These are phyloP conservation scores for Ochetophila trinervis DNA, from an alignment of 306 rosid genomes.

Conservation along the genomic window DNA sequence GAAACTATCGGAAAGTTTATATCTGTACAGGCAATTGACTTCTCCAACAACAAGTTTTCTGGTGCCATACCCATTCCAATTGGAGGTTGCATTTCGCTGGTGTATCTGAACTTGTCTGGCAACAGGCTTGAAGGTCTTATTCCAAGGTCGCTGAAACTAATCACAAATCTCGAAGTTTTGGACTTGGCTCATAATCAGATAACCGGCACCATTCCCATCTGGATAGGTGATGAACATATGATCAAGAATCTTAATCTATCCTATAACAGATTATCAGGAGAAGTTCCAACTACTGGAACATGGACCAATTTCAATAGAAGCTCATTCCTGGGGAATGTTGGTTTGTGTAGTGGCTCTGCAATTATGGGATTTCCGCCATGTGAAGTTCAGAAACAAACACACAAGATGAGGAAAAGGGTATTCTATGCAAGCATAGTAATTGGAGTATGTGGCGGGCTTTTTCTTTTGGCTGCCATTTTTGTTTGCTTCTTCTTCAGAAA, in stretches of 20 bases:
- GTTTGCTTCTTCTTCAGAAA: slow-evolving; percentile 19
- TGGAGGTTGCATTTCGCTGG: slow-evolving; percentile 27
- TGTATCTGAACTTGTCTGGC: slow-evolving; percentile 25
- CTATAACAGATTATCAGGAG: slow-evolving; percentile 28
- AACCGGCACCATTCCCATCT: slow-evolving; percentile 18
- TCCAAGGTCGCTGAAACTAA: slow-evolving; percentile 20
- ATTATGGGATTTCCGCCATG: slow-evolving; percentile 19
- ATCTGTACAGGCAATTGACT: slow-evolving; percentile 27
- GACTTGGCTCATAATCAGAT: slow-evolving; percentile 18
- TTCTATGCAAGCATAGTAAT: slow-evolving; percentile 1
- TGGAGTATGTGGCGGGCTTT: neutral
- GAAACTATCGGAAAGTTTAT: slow-evolving; percentile 19
- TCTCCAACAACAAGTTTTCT: slow-evolving; percentile 18
- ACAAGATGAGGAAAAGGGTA: neutral
- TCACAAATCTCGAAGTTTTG: slow-evolving; percentile 18
- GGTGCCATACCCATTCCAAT: slow-evolving; percentile 24
- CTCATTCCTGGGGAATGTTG: slow-evolving; percentile 25
- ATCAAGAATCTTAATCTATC: slow-evolving; percentile 19
- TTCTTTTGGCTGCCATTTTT: slow-evolving; percentile 6
- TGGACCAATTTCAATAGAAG: neutral
- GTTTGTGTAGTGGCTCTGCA: slow-evolving; percentile 31
- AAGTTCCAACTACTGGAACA: slow-evolving; percentile 21
- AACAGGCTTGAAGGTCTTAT: slow-evolving; percentile 25
- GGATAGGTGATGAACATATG: slow-evolving; percentile 12
- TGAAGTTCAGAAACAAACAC: slow-evolving; percentile 10